Evolutionary conservation across 805 yeast genomes (phyloP).

Genomic region (Myxozyma sirexii): DNA sequence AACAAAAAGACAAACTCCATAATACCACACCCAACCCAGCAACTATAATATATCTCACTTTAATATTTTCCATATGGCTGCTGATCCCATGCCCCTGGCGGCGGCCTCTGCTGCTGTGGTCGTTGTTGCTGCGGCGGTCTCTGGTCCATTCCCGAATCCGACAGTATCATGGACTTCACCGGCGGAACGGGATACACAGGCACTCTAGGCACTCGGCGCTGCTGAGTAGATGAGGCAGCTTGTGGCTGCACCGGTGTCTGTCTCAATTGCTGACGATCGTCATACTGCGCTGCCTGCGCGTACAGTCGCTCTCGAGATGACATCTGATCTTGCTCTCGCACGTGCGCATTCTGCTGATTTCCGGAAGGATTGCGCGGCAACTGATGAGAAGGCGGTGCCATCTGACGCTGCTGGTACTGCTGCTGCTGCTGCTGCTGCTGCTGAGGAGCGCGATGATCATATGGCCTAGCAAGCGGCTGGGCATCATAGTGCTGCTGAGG

Average conservation of each 20-base stretch:
- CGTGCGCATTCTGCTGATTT: neutral
- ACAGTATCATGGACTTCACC: neutral
- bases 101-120: slow-evolving; percentile 2
- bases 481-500: too few relatives aligned
- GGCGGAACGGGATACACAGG: slow-evolving; percentile 1
- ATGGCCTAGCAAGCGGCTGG: neutral
- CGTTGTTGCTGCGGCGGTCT: slow-evolving; percentile 10
- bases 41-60: neutral
- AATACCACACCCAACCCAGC: neutral
- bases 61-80: neutral
- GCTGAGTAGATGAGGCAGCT: neutral
- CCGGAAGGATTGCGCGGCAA: slow-evolving; percentile 18
- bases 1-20: neutral
- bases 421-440: neutral
- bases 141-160: neutral
- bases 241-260: neutral
- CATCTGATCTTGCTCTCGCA: neutral
- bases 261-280: neutral
- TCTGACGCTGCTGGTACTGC: neutral
- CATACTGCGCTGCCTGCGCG: slow-evolving; percentile 4
- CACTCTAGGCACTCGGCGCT: neutral
- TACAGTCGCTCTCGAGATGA: slow-evolving; percentile 1
- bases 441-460: neutral
- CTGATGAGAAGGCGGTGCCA: neutral
- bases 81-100: slow-evolving; percentile 1